Base-by-base conservation (phyloP, 768 basidiomycete species). In the Boletus reticuloceps region DNA sequence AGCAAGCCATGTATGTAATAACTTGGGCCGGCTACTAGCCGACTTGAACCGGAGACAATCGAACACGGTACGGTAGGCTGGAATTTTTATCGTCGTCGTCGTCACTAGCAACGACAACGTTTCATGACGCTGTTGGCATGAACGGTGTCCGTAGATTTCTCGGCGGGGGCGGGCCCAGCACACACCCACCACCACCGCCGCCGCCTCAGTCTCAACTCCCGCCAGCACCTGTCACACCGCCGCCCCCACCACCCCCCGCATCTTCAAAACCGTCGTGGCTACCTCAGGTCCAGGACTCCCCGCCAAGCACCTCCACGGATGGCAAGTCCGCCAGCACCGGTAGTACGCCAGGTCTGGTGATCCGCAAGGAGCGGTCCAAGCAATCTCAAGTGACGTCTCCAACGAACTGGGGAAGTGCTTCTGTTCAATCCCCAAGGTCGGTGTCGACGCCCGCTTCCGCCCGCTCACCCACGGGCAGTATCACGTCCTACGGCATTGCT, bases 61-160 rank as follows among this genome's bases (percentile, higher is more conserved):
- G 16, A 38, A 8, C 22, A 37, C 36, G 25, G 25, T 25, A 37
- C 36, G 25, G 25, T 25, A 25, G 25, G 25, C 25, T 25, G 25
- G 25, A 25, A 25, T 25, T 25, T 17, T 29, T 39, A 6, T 40
- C 25, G 8, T 48, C 40, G 40, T 27, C 48, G 41, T 51, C 48
- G 22, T 38, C 19, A 27, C 38, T 38, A 25, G 46, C 53, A 55
- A 48, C 58, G 50, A 66, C 61, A 22, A 47, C 54, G 34, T 48
- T 68, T 57, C 32, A 67, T 67, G 66, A 54, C 55, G 61, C 25
- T 55, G 41, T 54, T 9, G 47, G 53, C 56, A 88, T 88, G 86
- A 85, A 88, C 79, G 84, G 85, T 64, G 84, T 88, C 58, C 85
- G 84, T 63, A 80, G 83, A 73, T 77, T 88, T 61, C 78, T 86